Evolutionary conservation across 805 yeast species (phyloP).

Genomic region (Candida alai): DNA sequence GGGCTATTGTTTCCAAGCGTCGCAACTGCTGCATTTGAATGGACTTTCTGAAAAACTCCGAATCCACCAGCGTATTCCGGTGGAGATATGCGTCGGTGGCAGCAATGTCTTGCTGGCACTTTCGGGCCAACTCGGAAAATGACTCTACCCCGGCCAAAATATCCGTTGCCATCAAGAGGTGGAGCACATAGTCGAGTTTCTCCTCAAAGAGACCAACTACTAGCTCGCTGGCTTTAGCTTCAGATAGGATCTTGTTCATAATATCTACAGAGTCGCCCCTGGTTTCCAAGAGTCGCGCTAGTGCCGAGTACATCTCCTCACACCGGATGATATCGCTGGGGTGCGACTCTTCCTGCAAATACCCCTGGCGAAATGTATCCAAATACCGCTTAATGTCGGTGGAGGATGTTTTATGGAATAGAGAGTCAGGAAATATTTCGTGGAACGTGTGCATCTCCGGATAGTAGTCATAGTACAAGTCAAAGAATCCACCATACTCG

Average conservation of each 20-base stretch:
- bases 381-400: constrained; percentile 1
- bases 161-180: background rate
- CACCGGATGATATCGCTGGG: background rate
- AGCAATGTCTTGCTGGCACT: background rate
- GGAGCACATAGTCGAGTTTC: constrained; percentile 3
- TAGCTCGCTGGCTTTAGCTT: constrained; percentile 1
- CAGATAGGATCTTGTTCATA: background rate
- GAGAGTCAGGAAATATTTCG: constrained; percentile 1
- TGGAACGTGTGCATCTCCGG: background rate
- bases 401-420: background rate
- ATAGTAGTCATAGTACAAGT: constrained; percentile 2
- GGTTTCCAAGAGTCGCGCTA: background rate
- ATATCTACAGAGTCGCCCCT: background rate
- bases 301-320: background rate
- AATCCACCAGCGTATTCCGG: background rate
- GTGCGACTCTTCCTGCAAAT: background rate
- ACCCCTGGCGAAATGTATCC: constrained; percentile 1
- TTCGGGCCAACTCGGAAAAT: background rate
- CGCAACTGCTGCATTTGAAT: background rate
- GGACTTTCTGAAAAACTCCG: background rate
- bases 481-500: background rate
- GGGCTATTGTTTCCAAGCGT: background rate
- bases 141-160: background rate
- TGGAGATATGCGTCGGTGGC: background rate
- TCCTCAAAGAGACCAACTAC: constrained; percentile 1